Percentiles rank a stretch among this genome's conserved stretches.
These are phyloP conservation scores for Morella rubra DNA, from an alignment of 306 rosid genomes.

Conservation along the genomic window DNA sequence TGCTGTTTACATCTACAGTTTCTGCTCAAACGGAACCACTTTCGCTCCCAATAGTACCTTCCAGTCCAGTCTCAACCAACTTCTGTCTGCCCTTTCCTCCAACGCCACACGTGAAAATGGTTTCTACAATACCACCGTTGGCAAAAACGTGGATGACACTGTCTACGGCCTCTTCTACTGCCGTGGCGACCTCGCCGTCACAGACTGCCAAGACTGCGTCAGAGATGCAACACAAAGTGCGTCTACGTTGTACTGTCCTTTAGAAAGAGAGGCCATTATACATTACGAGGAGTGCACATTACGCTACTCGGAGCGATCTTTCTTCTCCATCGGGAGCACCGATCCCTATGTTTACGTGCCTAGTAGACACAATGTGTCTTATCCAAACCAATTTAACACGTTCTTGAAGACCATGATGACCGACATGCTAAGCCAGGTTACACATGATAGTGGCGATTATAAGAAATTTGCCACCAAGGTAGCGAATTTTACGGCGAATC, in stretches of 20 bases:
- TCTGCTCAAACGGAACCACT: not conserved
- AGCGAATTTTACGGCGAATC: not conserved
- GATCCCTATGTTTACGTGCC: accelerated
- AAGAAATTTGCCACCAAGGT: constrained; percentile 12
- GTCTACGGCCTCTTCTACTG: constrained; percentile 18
- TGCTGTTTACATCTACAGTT: not conserved
- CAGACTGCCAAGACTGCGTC: constrained; percentile 19
- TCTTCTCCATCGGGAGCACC: not conserved
- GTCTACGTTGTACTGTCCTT: constrained; percentile 1
- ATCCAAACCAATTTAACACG: not conserved
- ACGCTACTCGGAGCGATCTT: constrained; percentile 30
- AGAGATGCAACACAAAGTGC: not conserved
- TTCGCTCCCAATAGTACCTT: not conserved
- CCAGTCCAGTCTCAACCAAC: not conserved
- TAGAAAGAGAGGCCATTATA: constrained; percentile 9
- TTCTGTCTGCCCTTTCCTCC: not conserved
- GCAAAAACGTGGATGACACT: not conserved
- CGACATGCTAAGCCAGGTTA: constrained; percentile 4
- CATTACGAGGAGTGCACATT: constrained; percentile 38
- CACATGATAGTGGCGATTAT: not conserved
- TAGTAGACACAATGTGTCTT: not conserved
- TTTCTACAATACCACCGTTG: constrained; percentile 7
- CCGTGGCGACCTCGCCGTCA: not conserved
- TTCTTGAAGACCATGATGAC: not conserved
- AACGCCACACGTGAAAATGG: not conserved